phyloP scores from a whole-genome alignment of 306 rosid genomes.

The Canavalia ensiformis region DNA sequence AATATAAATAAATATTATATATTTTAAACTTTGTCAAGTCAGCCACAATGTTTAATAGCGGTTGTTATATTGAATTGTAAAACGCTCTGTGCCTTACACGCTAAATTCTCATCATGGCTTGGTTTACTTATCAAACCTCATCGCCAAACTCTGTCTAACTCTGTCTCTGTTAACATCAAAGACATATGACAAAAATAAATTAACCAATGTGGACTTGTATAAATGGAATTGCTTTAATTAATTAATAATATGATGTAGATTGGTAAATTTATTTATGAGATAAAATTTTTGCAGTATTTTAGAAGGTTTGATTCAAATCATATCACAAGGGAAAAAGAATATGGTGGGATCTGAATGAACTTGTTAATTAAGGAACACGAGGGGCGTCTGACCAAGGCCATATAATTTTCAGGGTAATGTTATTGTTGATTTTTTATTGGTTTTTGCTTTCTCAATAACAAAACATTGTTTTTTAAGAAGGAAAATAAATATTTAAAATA shows the following conservation, averaged over 20 bases:
- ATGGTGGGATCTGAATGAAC: background rate
- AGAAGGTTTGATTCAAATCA: slow-evolving; percentile 3
- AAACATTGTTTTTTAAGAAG: background rate
- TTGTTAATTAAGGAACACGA: background rate
- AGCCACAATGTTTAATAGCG: slow-evolving; percentile 46
- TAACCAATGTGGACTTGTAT: background rate
- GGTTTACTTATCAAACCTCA: slow-evolving; percentile 43
- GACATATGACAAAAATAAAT: slow-evolving; percentile 13
- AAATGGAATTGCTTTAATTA: background rate
- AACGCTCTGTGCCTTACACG: slow-evolving; percentile 50
- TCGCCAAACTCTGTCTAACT: slow-evolving; percentile 47
- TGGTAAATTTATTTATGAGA: background rate
- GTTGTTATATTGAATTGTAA: slow-evolving; percentile 47
- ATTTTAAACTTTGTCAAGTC: slow-evolving; percentile 39
- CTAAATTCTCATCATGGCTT: slow-evolving; percentile 49
- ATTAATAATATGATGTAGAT: background rate
- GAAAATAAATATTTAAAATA: no score
- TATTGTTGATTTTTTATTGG: background rate
- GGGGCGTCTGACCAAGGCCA: background rate
- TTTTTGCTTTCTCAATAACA: background rate
- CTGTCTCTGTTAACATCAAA: slow-evolving; percentile 46
- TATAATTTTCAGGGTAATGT: background rate
- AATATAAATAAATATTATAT: background rate
- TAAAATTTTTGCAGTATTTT: no score
- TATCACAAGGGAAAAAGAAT: background rate